Conservation (phyloP, 2,329 filamentous ascomycete genomes). For the Phoma sp. region DNA sequence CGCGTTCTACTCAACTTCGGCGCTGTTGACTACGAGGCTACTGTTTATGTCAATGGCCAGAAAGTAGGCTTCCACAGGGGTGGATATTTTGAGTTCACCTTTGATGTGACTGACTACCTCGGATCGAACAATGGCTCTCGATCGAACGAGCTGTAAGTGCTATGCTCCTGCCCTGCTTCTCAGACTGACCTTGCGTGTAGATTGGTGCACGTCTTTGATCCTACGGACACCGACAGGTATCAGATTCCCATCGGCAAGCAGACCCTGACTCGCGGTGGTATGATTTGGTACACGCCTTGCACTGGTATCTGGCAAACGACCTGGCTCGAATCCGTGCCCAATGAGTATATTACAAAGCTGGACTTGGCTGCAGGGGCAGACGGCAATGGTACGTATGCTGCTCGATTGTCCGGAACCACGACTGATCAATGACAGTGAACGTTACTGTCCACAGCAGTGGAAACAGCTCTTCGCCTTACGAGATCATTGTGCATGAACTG, state of each 20-base stretch:
- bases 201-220: conserved; percentile 70
- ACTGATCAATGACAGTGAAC: conserved; percentile 54
- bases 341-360: conserved; percentile 63
- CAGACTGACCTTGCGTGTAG: conserved; percentile 41
- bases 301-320: conserved; percentile 78
- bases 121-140: conserved; percentile 43
- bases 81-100: conserved; percentile 66
- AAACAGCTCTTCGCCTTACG: conserved; percentile 43
- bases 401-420: background rate
- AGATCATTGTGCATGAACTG: conserved; percentile 48
- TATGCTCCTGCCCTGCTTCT: fast-evolving
- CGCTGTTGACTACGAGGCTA: conserved; percentile 64
- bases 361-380: conserved; percentile 60
- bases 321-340: conserved; percentile 70
- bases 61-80: conserved; percentile 61
- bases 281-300: conserved; percentile 74
- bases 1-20: conserved; percentile 62
- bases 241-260: conserved; percentile 73
- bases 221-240: conserved; percentile 62
- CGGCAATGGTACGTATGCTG: conserved; percentile 32
- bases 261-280: conserved; percentile 59
- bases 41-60: conserved; percentile 64
- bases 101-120: conserved; percentile 62
- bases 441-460: conserved; percentile 60
- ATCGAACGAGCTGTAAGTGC: conserved; percentile 60